Evolutionary conservation across 2,329 filamentous ascomycete genomes (phyloP).

Genomic region (Monilinia aucupariae): DNA sequence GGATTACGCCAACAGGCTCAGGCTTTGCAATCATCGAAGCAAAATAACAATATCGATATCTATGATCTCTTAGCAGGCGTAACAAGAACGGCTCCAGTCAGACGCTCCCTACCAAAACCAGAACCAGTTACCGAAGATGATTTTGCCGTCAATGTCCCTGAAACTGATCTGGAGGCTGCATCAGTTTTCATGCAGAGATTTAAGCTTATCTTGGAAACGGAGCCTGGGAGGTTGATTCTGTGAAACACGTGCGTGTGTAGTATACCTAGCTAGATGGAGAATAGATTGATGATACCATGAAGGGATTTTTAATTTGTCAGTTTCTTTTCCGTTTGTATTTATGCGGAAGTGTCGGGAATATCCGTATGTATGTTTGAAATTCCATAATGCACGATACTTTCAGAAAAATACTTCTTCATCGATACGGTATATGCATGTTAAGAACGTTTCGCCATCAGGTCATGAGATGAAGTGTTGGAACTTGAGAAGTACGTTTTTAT

Average conservation of each 20-base stretch:
- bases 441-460: background rate
- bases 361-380: background rate
- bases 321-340: background rate
- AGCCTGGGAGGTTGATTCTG: conserved; percentile 69
- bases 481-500: too few relatives aligned
- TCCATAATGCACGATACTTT: background rate
- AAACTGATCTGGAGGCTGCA: conserved; percentile 76
- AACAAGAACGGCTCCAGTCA: conserved; percentile 23
- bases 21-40: conserved; percentile 21
- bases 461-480: background rate
- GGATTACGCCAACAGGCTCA: conserved; percentile 38
- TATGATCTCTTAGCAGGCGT: conserved; percentile 70
- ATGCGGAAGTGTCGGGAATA: background rate
- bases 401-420: background rate
- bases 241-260: conserved; percentile 35
- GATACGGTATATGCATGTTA: background rate
- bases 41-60: conserved; percentile 61
- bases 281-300: conserved; percentile 21
- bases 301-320: background rate
- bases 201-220: conserved; percentile 74
- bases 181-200: conserved; percentile 78
- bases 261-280: conserved; percentile 20
- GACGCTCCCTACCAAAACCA: conserved; percentile 34
- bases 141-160: conserved; percentile 75
- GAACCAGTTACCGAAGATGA: conserved; percentile 59